Percentiles rank a stretch among this genome's conserved stretches.
phyloP scores from a whole-genome alignment of 2,329 filamentous ascomycete genomes.

The Fusarium decemcellulare region DNA sequence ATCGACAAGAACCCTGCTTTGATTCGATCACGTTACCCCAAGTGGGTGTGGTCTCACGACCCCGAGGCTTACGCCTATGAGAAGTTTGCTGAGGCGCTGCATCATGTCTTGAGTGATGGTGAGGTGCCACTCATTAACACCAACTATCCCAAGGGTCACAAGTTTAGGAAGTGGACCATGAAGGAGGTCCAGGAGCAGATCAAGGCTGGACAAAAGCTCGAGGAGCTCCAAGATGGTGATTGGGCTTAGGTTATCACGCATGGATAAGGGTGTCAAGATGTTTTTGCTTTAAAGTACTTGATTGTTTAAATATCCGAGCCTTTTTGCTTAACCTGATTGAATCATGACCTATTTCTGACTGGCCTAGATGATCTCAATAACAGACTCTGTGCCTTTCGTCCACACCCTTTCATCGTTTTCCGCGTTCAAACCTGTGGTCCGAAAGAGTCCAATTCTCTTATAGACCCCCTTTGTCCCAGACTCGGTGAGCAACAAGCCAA shows the following conservation, averaged over 20 bases:
- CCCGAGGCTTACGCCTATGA: constrained; percentile 35
- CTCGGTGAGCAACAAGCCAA: too few relatives aligned
- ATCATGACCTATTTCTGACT: too few relatives aligned
- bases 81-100: constrained; percentile 32
- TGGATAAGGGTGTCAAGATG: too few relatives aligned
- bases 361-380: too few relatives aligned
- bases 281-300: too few relatives aligned
- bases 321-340: too few relatives aligned
- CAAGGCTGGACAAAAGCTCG: constrained; percentile 25
- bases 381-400: too few relatives aligned
- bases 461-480: too few relatives aligned
- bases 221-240: constrained; percentile 36
- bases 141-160: constrained; percentile 31
- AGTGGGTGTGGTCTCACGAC: constrained; percentile 36
- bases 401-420: too few relatives aligned
- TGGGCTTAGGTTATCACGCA: constrained; percentile 10
- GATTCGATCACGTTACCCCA: constrained; percentile 27
- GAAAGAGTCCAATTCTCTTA: too few relatives aligned
- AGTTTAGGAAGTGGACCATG: constrained; percentile 36
- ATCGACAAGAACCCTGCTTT: constrained; percentile 32
- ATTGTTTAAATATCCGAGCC: too few relatives aligned
- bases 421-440: too few relatives aligned
- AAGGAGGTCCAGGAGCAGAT: constrained; percentile 35
- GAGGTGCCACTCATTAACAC: constrained; percentile 29
- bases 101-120: constrained; percentile 28